Evolutionary conservation across 495 filamentous ascomycete species (phyloP).

Genomic region (Penicillium mononematosum): DNA sequence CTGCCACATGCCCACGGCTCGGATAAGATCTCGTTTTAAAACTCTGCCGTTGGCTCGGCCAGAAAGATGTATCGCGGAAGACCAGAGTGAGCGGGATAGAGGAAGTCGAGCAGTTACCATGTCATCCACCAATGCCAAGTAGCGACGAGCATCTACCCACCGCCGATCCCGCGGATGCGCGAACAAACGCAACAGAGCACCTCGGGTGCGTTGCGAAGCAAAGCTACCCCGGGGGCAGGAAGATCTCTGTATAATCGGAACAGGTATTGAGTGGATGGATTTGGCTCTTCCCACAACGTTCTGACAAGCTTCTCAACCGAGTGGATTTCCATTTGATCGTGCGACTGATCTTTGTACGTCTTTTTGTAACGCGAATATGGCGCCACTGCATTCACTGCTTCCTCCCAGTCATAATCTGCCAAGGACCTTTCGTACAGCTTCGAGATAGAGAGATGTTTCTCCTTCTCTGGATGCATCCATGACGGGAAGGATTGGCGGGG

Average conservation of each 20-base stretch:
- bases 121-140: slow-evolving; percentile 80
- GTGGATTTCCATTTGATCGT: slow-evolving; percentile 25
- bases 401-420: slow-evolving; percentile 20
- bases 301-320: slow-evolving; percentile 44
- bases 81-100: slow-evolving; percentile 71
- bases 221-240: slow-evolving; percentile 63
- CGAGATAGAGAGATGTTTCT: slow-evolving; percentile 15
- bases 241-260: slow-evolving; percentile 61
- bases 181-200: slow-evolving; percentile 65
- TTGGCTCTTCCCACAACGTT: slow-evolving; percentile 39
- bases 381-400: slow-evolving; percentile 18
- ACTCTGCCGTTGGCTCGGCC: slow-evolving; percentile 65
- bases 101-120: slow-evolving; percentile 65
- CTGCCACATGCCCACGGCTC: slow-evolving; percentile 78
- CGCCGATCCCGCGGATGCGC: slow-evolving; percentile 48
- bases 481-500: slow-evolving; percentile 5
- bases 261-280: slow-evolving; percentile 51
- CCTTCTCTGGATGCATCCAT: slow-evolving; percentile 16
- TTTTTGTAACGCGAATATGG: slow-evolving; percentile 9
- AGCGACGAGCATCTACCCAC: slow-evolving; percentile 59
- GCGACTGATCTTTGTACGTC: slow-evolving; percentile 11
- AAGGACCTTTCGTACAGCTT: slow-evolving; percentile 18
- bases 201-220: slow-evolving; percentile 59
- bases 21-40: slow-evolving; percentile 61
- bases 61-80: slow-evolving; percentile 74